Evolutionary conservation across 805 yeast genomes (phyloP).

Genomic region (Candida tallmaniae): DNA sequence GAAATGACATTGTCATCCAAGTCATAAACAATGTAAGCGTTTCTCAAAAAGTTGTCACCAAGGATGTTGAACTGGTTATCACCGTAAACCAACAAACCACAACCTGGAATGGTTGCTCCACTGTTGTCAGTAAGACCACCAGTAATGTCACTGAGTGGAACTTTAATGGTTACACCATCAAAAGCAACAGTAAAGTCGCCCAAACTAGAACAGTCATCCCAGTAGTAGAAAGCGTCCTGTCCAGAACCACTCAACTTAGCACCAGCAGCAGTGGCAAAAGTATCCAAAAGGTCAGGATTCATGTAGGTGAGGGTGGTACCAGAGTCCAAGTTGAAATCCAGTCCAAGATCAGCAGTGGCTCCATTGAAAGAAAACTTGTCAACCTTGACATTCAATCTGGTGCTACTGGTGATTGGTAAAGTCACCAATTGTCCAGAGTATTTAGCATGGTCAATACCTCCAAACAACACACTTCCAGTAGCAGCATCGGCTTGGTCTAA

Average conservation of each 20-base stretch:
- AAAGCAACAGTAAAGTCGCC: constrained; percentile 7
- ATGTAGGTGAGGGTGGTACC: constrained; percentile 39
- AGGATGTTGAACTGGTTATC: constrained; percentile 18
- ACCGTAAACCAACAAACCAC: constrained; percentile 1
- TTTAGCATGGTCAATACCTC: constrained; percentile 27
- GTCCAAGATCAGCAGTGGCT: constrained; percentile 4
- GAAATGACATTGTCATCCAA: constrained; percentile 53
- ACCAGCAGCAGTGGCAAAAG: constrained; percentile 33
- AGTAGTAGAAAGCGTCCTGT: constrained; percentile 3
- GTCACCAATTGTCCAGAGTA: constrained; percentile 18
- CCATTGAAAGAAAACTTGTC: constrained; percentile 25
- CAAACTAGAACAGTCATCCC: constrained; percentile 1
- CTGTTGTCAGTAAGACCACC: not conserved
- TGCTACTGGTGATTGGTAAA: constrained; percentile 17
- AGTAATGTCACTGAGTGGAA: constrained; percentile 6
- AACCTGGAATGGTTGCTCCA: constrained; percentile 1
- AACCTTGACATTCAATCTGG: constrained; percentile 45
- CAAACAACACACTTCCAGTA: constrained; percentile 26
- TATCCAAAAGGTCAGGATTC: constrained; percentile 26
- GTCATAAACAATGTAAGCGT: constrained; percentile 62
- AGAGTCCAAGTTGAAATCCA: constrained; percentile 19
- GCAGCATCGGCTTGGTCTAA: constrained; percentile 19
- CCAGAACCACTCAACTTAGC: constrained; percentile 30
- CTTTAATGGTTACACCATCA: constrained; percentile 9
- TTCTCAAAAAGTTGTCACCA: constrained; percentile 64